Percentiles rank a stretch among this genome's conserved stretches.
These are phyloP conservation scores for Piedraia hortae DNA, from an alignment of 2,329 filamentous ascomycete genomes.

Conservation along the genomic window DNA sequence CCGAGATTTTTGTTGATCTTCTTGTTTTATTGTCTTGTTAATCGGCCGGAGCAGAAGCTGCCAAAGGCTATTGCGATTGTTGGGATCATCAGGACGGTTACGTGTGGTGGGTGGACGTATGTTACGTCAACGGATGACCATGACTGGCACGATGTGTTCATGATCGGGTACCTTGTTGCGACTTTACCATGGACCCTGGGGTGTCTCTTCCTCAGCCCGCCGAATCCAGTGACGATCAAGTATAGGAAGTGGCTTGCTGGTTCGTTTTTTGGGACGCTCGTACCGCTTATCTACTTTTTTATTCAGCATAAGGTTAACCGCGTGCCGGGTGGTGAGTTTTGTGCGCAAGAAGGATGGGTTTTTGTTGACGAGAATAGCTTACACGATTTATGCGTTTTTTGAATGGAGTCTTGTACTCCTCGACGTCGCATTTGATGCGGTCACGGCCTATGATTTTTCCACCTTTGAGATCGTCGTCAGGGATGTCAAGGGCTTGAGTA, in stretches of 20 bases:
- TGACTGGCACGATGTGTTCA: slow-evolving; percentile 96
- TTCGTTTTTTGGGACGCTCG: slow-evolving; percentile 69
- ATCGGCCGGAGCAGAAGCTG: slow-evolving; percentile 38
- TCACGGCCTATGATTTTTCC: slow-evolving; percentile 76
- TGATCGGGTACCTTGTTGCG: slow-evolving; percentile 90
- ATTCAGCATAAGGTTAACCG: slow-evolving; percentile 96
- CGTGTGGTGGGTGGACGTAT: slow-evolving; percentile 95
- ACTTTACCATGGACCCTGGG: slow-evolving; percentile 89
- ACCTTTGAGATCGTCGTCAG: slow-evolving; percentile 66
- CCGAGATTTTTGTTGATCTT: slow-evolving; percentile 76
- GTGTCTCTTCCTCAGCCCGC: slow-evolving; percentile 65
- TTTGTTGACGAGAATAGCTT: slow-evolving; percentile 29
- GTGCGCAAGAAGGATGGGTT: background rate
- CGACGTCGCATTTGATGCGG: slow-evolving; percentile 86
- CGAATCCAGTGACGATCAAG: slow-evolving; percentile 55
- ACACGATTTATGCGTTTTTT: slow-evolving; percentile 92
- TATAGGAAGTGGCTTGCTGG: slow-evolving; percentile 66
- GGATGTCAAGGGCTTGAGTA: slow-evolving; percentile 70
- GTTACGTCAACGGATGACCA: slow-evolving; percentile 96
- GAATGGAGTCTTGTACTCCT: slow-evolving; percentile 89
- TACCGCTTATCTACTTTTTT: slow-evolving; percentile 86
- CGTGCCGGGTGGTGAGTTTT: slow-evolving; percentile 54
- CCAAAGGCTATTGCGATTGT: slow-evolving; percentile 58
- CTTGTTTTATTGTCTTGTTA: slow-evolving; percentile 74
- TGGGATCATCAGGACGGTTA: slow-evolving; percentile 68